Conservation (phyloP, 495 filamentous ascomycete species). For the Aspergillus indologenus region DNA sequence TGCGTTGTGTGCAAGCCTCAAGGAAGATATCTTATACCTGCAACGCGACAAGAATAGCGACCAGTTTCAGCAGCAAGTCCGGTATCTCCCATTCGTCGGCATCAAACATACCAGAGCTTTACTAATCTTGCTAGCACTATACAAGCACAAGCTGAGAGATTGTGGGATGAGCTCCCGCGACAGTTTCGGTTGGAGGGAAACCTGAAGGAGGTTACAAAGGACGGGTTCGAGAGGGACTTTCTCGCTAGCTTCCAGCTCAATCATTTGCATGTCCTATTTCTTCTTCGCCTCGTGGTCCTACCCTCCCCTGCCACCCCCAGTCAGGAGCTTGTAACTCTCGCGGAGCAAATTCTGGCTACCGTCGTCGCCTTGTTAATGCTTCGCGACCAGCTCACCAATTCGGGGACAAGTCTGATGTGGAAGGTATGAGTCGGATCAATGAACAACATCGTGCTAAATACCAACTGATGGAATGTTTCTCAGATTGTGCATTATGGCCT, state of each 20-base stretch:
- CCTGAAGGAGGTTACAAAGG: conserved; percentile 24
- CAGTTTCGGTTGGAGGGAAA: conserved; percentile 28
- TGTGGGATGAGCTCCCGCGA: conserved; percentile 27
- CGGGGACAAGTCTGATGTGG: conserved; percentile 42
- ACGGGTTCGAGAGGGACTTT: conserved; percentile 35
- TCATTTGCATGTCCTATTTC: conserved; percentile 41
- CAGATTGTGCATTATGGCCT: conserved; percentile 43
- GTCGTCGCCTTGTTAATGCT: conserved; percentile 39
- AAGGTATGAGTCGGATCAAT: conserved; percentile 37
- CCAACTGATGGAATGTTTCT: not conserved
- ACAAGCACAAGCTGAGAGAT: conserved; percentile 24
- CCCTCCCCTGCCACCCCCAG: conserved; percentile 34
- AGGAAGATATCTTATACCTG: too few species aligned
- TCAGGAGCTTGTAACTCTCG: conserved; percentile 27
- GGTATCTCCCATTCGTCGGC: too few species aligned
- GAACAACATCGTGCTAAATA: too few species aligned
- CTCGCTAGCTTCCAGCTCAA: conserved; percentile 36
- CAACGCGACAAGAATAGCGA: too few species aligned
- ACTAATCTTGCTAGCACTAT: too few species aligned
- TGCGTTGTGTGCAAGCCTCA: conserved; percentile 38
- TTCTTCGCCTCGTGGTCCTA: conserved; percentile 31
- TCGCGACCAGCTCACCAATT: conserved; percentile 38
- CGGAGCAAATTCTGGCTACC: conserved; percentile 34
- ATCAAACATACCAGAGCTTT: too few species aligned
- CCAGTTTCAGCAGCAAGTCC: too few species aligned